Evolutionary conservation across 2,329 filamentous ascomycete species (phyloP), one percentile per base, ranked within the genome.

Genomic region (Ceratocystis cubensis): DNA sequence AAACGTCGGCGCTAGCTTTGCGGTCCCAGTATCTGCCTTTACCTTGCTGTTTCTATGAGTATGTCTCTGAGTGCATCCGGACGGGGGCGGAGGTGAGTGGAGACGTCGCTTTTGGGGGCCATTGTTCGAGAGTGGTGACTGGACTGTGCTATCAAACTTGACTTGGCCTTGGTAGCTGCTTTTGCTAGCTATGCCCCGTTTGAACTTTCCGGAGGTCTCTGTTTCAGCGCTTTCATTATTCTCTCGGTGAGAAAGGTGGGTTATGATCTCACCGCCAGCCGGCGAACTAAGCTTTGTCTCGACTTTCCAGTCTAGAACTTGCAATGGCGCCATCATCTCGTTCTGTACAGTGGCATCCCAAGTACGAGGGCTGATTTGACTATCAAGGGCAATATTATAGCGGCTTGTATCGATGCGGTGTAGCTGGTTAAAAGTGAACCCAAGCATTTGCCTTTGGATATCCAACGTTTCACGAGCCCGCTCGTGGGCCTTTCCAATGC

Each of bases 401-500:
- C 37, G 3, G 37, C 37, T 8, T 17, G 7, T 30, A 37, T 33
- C 13, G 5, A 53, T 53, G 48, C 48, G 20, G 25, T 22, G 10
- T 17, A 30, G 7, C n/a, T 64, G 63, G 30, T 56, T 15, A 53
- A 64, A 64, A 17, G 63, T 44, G 30, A 64, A 64, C 8, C 3
- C 15, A 3, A n/a, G 7, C 20, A 64, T n/a, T 37, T 64, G 48
- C 10, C 15, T 53, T 13, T 53, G 48, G 8, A 53, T 53, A 25
- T 22, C 6, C 13, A 13, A n/a, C 15, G n/a, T n/a, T 59, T 30
- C 17, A 6, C 28, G 28, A 10, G 22, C 28, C 7, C 56, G 56
- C 56, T 59, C 20, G 28, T 10, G 15, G 1, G 56, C 56, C 56
- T 37, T 37, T 37, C n/a, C 8, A 28, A 53, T 15, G 10, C 22